Conservation (phyloP, 129 eudicot genomes). For the Chrysanthemum seticuspe region DNA sequence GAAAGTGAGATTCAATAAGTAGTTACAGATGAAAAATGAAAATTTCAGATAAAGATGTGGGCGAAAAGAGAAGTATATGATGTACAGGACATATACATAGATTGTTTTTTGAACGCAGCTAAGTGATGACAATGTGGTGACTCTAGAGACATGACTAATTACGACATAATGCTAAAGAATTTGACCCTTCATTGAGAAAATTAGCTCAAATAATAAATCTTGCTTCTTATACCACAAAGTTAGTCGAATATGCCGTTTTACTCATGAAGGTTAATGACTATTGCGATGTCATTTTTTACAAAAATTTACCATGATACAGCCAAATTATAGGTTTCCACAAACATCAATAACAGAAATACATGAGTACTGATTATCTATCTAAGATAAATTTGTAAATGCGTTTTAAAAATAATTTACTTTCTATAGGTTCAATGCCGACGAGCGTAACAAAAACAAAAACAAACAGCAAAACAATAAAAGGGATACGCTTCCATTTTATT, state of each 20-base stretch:
- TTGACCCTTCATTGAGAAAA: neutral
- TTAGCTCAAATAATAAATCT: too few species aligned
- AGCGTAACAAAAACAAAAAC: neutral
- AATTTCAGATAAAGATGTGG: neutral
- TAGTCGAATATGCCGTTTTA: too few species aligned
- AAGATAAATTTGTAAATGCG: too few species aligned
- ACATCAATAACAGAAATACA: too few species aligned
- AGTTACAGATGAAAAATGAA: constrained; percentile 1
- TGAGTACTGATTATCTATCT: too few species aligned
- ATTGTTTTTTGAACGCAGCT: constrained; percentile 1
- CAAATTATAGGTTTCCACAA: neutral
- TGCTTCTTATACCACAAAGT: too few species aligned
- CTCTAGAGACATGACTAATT: neutral
- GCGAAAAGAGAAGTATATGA: neutral
- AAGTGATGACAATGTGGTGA: neutral
- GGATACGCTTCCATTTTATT: neutral
- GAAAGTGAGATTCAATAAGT: neutral
- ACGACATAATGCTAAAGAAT: neutral
- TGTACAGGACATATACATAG: neutral
- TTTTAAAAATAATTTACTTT: too few species aligned
- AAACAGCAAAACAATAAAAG: neutral
- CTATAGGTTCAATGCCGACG: too few species aligned
- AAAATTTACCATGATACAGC: neutral
- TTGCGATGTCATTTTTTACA: too few species aligned
- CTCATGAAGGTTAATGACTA: too few species aligned